These are phyloP conservation scores for Panicum hallii DNA, from an alignment of 202 grass and related monocot species.

Conservation along the genomic window DNA sequence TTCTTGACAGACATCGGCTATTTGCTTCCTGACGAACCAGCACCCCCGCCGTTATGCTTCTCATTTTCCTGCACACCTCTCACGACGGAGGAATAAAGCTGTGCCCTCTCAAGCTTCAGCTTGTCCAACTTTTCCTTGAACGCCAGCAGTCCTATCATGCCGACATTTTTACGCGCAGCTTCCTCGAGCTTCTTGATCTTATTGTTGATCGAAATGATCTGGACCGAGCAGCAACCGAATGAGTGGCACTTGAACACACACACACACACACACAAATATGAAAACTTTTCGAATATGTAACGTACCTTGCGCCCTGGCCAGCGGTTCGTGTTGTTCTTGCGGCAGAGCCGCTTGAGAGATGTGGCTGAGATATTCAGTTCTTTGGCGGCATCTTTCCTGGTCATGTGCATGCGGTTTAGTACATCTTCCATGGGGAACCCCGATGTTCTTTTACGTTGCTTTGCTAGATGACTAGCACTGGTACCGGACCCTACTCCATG, in stretches of 20 bases:
- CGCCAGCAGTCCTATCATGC: background rate
- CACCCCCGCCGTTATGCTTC: background rate
- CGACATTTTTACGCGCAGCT: background rate
- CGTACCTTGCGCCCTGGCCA: background rate
- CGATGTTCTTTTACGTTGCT: background rate
- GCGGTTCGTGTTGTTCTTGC: background rate
- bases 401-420: background rate
- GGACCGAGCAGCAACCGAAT: background rate
- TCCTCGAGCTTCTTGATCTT: conserved; percentile 1
- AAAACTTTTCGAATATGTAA: background rate
- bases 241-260: background rate
- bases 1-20: background rate
- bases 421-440: background rate
- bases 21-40: background rate
- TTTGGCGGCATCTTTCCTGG: background rate
- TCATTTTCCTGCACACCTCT: background rate
- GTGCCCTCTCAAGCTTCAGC: background rate
- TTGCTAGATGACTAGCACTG: background rate
- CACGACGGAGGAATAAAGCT: background rate
- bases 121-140: background rate
- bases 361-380: background rate
- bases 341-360: background rate
- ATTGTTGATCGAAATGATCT: background rate
- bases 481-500: background rate
- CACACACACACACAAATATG: too few relatives aligned